A percentile compares a stretch with the other conserved stretches of the same genome.
These are phyloP conservation scores for Carpinus fangiana DNA, from an alignment of 306 rosid species.

Conservation along the genomic window DNA sequence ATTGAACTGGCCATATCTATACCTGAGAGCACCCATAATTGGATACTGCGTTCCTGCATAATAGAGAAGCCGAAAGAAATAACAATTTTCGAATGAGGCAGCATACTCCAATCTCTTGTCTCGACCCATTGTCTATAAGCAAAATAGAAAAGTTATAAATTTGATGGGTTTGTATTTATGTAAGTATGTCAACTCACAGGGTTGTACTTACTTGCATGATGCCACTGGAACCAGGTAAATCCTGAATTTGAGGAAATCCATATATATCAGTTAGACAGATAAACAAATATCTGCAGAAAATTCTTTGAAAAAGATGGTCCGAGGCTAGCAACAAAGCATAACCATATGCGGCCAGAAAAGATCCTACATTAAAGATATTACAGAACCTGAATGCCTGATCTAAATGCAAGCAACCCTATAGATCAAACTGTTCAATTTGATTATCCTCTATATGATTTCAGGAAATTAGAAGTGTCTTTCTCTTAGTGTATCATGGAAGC, in stretches of 20 bases:
- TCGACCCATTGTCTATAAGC: slow-evolving; percentile 84
- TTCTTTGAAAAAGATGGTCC: slow-evolving; percentile 1
- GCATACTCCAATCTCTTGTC: slow-evolving; percentile 86
- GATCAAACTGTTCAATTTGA: not conserved
- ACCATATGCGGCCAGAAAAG: not conserved
- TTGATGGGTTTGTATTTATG: slow-evolving; percentile 8
- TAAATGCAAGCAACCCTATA: not conserved
- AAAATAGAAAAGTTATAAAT: slow-evolving; percentile 30
- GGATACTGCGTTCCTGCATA: slow-evolving; percentile 95
- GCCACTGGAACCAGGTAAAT: slow-evolving; percentile 92
- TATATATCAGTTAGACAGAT: slow-evolving; percentile 24
- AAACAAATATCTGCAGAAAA: slow-evolving; percentile 18
- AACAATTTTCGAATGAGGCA: slow-evolving; percentile 81
- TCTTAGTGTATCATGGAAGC: not conserved
- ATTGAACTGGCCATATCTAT: slow-evolving; percentile 21
- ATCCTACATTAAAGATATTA: not conserved
- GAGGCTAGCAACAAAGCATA: slow-evolving; percentile 11
- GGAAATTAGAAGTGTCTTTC: not conserved
- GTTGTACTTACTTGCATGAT: slow-evolving; percentile 82
- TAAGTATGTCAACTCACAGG: slow-evolving; percentile 25
- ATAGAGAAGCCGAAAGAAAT: slow-evolving; percentile 90
- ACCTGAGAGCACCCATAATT: slow-evolving; percentile 94
- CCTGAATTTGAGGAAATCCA: slow-evolving; percentile 50
- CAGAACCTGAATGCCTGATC: not conserved
- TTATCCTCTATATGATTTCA: not conserved